Percentiles rank a stretch among this genome's conserved stretches.
These are phyloP conservation scores for Medakamo hakoo DNA, from an alignment of 139 green algal species.

Conservation along the genomic window DNA sequence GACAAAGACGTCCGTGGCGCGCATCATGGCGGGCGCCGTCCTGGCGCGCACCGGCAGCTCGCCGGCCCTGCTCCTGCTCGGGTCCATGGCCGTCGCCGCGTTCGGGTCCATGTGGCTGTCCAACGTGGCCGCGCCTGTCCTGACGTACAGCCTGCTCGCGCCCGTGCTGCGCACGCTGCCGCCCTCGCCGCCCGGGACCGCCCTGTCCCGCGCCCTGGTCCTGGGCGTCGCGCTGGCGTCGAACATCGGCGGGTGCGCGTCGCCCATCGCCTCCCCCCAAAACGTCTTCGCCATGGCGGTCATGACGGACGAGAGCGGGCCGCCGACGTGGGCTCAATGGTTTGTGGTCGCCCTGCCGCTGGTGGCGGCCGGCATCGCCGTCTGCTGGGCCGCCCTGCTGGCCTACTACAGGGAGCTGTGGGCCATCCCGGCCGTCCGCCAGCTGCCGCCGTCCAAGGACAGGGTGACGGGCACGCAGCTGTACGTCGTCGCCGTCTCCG, in stretches of 20 bases:
- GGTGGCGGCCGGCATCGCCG: slow-evolving; percentile 20
- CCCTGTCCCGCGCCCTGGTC: slow-evolving; percentile 37
- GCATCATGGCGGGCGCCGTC: slow-evolving; percentile 26
- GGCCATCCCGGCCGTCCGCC: slow-evolving; percentile 4
- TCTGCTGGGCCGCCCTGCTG: slow-evolving; percentile 27
- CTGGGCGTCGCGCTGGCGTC: slow-evolving; percentile 57
- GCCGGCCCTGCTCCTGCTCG: slow-evolving; percentile 40
- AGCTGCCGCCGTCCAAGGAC: slow-evolving; percentile 24
- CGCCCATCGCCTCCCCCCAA: slow-evolving; percentile 40
- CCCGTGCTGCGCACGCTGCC: slow-evolving; percentile 43
- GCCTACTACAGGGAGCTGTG: slow-evolving; percentile 2
- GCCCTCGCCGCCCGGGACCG: slow-evolving; percentile 6
- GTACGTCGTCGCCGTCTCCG: slow-evolving; percentile 35
- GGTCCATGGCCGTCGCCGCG: slow-evolving; percentile 46
- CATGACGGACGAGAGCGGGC: slow-evolving; percentile 33
- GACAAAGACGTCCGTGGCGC: slow-evolving; percentile 58
- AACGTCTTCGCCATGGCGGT: slow-evolving; percentile 67
- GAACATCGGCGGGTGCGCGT: slow-evolving; percentile 59
- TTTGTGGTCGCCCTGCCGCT: slow-evolving; percentile 53
- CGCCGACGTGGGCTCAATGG: slow-evolving; percentile 51
- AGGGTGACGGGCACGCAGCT: slow-evolving; percentile 38
- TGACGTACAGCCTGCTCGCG: slow-evolving; percentile 46
- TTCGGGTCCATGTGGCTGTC: slow-evolving; percentile 57
- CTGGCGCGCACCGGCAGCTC: slow-evolving; percentile 28
- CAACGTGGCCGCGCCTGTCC: slow-evolving; percentile 57